Conservation (phyloP, 805 yeast species). For the Wickerhamomyces silvicola region DNA sequence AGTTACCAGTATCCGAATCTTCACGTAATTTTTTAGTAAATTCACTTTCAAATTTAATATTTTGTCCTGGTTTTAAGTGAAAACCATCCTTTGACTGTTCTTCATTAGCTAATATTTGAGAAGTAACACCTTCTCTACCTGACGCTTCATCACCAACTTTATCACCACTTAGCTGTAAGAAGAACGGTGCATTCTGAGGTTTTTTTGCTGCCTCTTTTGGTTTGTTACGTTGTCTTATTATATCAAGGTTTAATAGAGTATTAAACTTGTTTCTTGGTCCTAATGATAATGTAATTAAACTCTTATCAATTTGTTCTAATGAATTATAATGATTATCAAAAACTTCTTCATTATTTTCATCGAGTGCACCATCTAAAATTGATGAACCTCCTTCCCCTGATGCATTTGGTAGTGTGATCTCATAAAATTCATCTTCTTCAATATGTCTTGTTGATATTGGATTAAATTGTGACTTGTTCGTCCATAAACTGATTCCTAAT, state of each 20-base stretch:
- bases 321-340: constrained; percentile 38
- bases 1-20: constrained; percentile 36
- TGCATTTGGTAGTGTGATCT: constrained; percentile 61
- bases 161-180: constrained; percentile 60
- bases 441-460: constrained; percentile 71
- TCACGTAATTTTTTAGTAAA: constrained; percentile 63
- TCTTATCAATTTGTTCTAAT: constrained; percentile 53
- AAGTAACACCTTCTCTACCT: constrained; percentile 29
- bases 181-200: constrained; percentile 77
- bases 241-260: constrained; percentile 75
- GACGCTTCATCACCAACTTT: constrained; percentile 66
- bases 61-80: constrained; percentile 23
- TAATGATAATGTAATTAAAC: constrained; percentile 65
- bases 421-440: constrained; percentile 65
- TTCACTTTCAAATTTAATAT: constrained; percentile 58
- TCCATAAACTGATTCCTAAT: constrained; percentile 89
- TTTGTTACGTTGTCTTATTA: constrained; percentile 79
- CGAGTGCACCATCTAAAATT: constrained; percentile 74
- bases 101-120: constrained; percentile 11
- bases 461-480: constrained; percentile 78
- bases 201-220: constrained; percentile 86
- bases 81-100: constrained; percentile 4
- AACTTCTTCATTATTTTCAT: constrained; percentile 28
- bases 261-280: constrained; percentile 75
- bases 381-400: constrained; percentile 73